Evolutionary conservation across 179 eudicot species (phyloP).

Genomic region (Beta lomatogona): DNA sequence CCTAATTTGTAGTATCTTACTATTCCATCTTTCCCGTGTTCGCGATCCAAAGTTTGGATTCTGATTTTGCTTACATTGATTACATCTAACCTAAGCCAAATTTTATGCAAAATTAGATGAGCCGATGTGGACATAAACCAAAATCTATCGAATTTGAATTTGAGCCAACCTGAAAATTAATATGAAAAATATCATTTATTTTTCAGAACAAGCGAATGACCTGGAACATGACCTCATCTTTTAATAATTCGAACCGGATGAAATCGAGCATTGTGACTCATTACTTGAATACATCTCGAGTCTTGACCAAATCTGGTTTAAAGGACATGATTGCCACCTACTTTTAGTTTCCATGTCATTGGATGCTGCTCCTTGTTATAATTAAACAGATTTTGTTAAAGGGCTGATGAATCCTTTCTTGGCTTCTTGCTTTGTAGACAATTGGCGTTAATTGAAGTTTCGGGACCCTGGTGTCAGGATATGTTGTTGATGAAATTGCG

Average conservation of each 20-base stretch:
- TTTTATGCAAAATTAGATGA: neutral
- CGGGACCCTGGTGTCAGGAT: neutral
- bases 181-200: neutral
- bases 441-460: neutral
- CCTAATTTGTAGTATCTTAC: too few species aligned
- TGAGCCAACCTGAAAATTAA: neutral
- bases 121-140: neutral
- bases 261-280: neutral
- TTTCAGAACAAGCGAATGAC: too few species aligned
- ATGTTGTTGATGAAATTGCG: neutral
- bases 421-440: neutral
- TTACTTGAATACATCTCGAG: too few species aligned
- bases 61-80: too few species aligned
- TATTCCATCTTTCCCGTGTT: too few species aligned
- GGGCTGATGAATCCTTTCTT: neutral
- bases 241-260: too few species aligned
- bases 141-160: neutral
- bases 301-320: neutral
- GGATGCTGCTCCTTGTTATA: neutral
- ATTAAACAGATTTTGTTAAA: neutral
- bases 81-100: neutral
- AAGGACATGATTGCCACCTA: neutral
- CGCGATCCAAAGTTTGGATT: too few species aligned
- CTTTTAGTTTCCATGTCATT: neutral
- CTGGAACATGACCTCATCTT: too few species aligned